Base-by-base conservation (phyloP, 2,329 filamentous ascomycete genomes). In the Aspergillus intermedius region DNA sequence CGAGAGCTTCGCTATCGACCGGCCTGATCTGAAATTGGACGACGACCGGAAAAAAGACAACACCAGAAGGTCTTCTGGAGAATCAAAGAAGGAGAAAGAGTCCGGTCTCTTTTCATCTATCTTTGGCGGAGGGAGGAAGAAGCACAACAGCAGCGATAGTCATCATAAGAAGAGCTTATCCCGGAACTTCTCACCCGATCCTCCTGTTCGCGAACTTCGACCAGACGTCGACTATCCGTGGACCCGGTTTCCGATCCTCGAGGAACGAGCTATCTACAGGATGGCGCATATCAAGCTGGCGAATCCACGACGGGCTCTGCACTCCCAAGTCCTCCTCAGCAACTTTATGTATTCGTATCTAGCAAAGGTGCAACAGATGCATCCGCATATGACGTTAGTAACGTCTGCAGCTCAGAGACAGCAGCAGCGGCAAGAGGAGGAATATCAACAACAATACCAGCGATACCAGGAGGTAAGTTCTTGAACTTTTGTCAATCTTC, bases 281-380 rank as follows among this genome's bases (percentile, higher is more conserved):
- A 95, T 98, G 88, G 93, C 93, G 15, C 93, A 98, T 66, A 94
- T 97, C 72, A 98, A 98, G 70, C 81, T 98, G 52, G 93, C 93
- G n/a, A 97, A 98, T 64, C 93, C 93, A 34, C 84, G 91, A 41
- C 85, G 93, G 48, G 87, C 91, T 37, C 74, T 98, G 45, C 86
- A 95, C 64, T 96, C 91, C 51, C 93, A 98, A 69, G 93, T 98
- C 19, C 77, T 98, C 50, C 80, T 98, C 57, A 96, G 91, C 71
- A 98, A 98, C 68, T 98, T 98, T 71, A 98, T 98, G 93, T 98
- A 98, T 73, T 93, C 90, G 49, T 98, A 98, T 67, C 80, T 98
- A 55, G 93, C 93, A 53, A 98, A 97, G 69, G 93, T 98, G 42
- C 93, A 98, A 71, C 90, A 94, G 62, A 96, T 96, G 88, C 93